Percentiles rank a stretch among this genome's conserved stretches.
Conservation (phyloP, 805 yeast genomes). For the Candida sphagnicola region DNA sequence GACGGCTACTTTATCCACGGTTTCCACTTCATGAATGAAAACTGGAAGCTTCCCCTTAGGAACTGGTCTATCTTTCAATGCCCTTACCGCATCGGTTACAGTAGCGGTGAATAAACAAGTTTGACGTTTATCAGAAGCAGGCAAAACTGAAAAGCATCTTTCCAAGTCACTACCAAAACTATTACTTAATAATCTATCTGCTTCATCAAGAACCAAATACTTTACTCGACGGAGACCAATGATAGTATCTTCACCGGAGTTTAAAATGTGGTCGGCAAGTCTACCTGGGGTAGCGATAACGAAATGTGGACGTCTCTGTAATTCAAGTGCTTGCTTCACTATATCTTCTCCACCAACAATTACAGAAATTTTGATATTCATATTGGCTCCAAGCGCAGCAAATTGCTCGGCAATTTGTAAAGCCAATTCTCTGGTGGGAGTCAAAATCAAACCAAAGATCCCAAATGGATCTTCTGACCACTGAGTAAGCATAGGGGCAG, state of each 20-base stretch:
- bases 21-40: slow-evolving; percentile 71
- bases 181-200: slow-evolving; percentile 82
- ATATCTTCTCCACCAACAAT: slow-evolving; percentile 95
- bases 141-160: slow-evolving; percentile 67
- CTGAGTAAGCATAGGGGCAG: slow-evolving; percentile 90
- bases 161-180: slow-evolving; percentile 79
- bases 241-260: slow-evolving; percentile 85
- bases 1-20: slow-evolving; percentile 70
- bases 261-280: slow-evolving; percentile 83
- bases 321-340: slow-evolving; percentile 77
- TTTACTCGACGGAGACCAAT: slow-evolving; percentile 74
- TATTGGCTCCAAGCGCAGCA: slow-evolving; percentile 83
- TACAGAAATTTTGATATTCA: slow-evolving; percentile 79
- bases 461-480: slow-evolving; percentile 97
- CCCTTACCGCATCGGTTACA: slow-evolving; percentile 85
- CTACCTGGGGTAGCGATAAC: slow-evolving; percentile 97
- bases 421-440: slow-evolving; percentile 94
- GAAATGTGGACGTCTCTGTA: slow-evolving; percentile 85
- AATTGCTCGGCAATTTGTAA: slow-evolving; percentile 96
- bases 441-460: slow-evolving; percentile 80
- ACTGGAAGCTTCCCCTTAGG: slow-evolving; percentile 54
- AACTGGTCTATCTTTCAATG: slow-evolving; percentile 61
- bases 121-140: slow-evolving; percentile 71
- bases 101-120: slow-evolving; percentile 94
- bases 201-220: slow-evolving; percentile 90